These are phyloP conservation scores for Eustoma russellianum DNA, from an alignment of 257 asterid genomes.

Conservation along the genomic window DNA sequence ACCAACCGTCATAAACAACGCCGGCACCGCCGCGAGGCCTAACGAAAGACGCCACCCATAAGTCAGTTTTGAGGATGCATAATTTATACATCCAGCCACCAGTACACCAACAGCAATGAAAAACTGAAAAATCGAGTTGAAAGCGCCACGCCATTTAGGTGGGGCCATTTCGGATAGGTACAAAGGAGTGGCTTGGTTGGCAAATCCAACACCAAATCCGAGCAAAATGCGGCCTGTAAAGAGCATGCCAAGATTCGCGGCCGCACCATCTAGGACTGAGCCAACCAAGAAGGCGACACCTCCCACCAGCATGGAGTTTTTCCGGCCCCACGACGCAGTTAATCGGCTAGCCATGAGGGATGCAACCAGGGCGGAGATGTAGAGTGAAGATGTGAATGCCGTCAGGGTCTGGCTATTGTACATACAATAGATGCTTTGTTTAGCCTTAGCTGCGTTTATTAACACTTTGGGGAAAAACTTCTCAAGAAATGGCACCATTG, in stretches of 20 bases:
- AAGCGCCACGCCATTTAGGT: slow-evolving; percentile 18
- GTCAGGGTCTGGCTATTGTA: slow-evolving; percentile 16
- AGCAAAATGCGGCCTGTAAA: slow-evolving; percentile 14
- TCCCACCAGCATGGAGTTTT: slow-evolving; percentile 15
- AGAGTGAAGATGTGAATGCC: slow-evolving; percentile 20
- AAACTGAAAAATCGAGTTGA: slow-evolving; percentile 15
- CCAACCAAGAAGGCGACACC: slow-evolving; percentile 17
- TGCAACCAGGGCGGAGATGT: slow-evolving; percentile 11
- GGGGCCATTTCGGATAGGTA: slow-evolving; percentile 21
- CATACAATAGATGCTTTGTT: slow-evolving; percentile 9
- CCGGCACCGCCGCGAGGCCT: slow-evolving; percentile 7
- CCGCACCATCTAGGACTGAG: slow-evolving; percentile 2
- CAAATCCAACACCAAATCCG: slow-evolving; percentile 22
- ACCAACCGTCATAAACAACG: slow-evolving; percentile 5
- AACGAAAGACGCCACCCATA: slow-evolving; percentile 20
- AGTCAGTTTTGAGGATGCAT: slow-evolving; percentile 3
- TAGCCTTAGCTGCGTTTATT: slow-evolving; percentile 3
- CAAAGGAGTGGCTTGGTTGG: slow-evolving; percentile 17
- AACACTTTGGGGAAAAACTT: slow-evolving; percentile 16
- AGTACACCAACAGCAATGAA: slow-evolving; percentile 12
- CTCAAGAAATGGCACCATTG: slow-evolving; percentile 19
- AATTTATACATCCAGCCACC: slow-evolving; percentile 7
- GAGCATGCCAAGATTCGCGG: slow-evolving; percentile 18
- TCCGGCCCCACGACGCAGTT: slow-evolving; percentile 9
- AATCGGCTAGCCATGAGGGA: slow-evolving; percentile 11